Base-by-base conservation (phyloP, 495 filamentous ascomycete species). In the Hypoxylon rickii region DNA sequence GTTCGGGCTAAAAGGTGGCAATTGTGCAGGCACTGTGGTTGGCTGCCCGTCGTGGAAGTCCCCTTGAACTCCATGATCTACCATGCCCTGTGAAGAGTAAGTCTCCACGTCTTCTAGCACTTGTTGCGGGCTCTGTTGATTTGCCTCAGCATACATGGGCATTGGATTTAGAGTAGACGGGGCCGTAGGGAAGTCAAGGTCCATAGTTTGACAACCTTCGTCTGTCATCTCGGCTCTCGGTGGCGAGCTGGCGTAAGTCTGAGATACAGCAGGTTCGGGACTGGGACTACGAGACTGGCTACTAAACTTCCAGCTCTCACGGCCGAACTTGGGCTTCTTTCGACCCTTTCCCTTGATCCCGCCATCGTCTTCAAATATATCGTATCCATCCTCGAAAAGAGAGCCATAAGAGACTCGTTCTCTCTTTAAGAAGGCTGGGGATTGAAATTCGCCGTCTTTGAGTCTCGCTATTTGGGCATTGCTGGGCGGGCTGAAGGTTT, bases 371-470 rank as follows among this genome's bases (percentile, higher is more conserved):
- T 75, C 77, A 46, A 95, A 92, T 12, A 88, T 84, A 58, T 89
- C 83, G 51, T 83, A 81, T 10, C 71, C 73, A 7, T 79, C 77
- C 53, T 85, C 79, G 16, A 84, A 76, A 0, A 86, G 67, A 1
- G 79, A 77, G 0, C 82, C 83, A 50, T 82, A 83, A 1, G 84
- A 88, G 3, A 83, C 67, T 37, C 86, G 78, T 13, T 78, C 73
- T 18, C 85, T 76, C 58, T 85, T 89, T 15, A 89, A 60, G 55
- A 95, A 94, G 6, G 88, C 89, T 3, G 91, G 90, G 3, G 92
- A 94, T 16, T 79, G 73, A 77, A 83, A 94, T 64, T 78, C 74
- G 46, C 73, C 69, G 21, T 69, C 60, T 20, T 64, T 59, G 10
- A 61, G 29, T 31, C 31, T 57, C 34, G 49, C 43, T 31, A 59